Conservation (phyloP, 2,329 filamentous ascomycete genomes). For the Lecanicillium sp. region DNA sequence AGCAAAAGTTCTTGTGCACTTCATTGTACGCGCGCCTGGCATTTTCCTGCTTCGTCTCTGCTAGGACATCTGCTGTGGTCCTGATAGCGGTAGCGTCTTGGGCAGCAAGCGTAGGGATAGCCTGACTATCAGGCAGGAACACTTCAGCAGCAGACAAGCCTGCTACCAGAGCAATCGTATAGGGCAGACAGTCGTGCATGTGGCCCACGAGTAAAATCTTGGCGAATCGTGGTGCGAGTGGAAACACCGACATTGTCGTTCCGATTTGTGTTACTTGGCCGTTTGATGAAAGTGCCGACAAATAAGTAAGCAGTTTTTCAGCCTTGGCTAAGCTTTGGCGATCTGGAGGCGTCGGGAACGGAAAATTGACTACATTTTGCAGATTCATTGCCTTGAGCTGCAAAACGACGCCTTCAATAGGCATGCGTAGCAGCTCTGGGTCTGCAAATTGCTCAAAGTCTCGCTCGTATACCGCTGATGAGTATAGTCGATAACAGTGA, state of each 20-base stretch:
- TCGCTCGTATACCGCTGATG: conserved; percentile 84
- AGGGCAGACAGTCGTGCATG: conserved; percentile 71
- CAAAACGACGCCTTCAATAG: conserved; percentile 85
- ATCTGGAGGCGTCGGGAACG: conserved; percentile 87
- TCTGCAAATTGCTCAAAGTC: conserved; percentile 81
- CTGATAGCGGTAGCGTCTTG: conserved; percentile 41
- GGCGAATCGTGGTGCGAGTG: conserved; percentile 80
- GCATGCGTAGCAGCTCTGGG: conserved; percentile 83
- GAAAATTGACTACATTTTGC: conserved; percentile 85
- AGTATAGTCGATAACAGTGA: conserved; percentile 92
- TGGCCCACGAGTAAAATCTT: conserved; percentile 88
- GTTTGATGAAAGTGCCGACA: conserved; percentile 66
- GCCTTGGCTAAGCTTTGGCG: conserved; percentile 68
- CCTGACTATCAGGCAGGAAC: conserved; percentile 74
- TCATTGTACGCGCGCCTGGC: conserved; percentile 55
- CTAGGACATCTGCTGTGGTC: conserved; percentile 60
- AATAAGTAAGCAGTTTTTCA: conserved; percentile 76
- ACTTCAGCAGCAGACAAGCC: conserved; percentile 82
- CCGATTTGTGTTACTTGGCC: conserved; percentile 75
- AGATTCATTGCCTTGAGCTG: conserved; percentile 94
- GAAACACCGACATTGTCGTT: conserved; percentile 77
- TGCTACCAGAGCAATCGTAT: conserved; percentile 82
- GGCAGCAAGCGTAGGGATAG: conserved; percentile 49
- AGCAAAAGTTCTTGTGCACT: conserved; percentile 70
- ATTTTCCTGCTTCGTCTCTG: conserved; percentile 61